phyloP scores from a whole-genome alignment of 1,284 basidiomycete species.

The Stygiomarasmius scandens region DNA sequence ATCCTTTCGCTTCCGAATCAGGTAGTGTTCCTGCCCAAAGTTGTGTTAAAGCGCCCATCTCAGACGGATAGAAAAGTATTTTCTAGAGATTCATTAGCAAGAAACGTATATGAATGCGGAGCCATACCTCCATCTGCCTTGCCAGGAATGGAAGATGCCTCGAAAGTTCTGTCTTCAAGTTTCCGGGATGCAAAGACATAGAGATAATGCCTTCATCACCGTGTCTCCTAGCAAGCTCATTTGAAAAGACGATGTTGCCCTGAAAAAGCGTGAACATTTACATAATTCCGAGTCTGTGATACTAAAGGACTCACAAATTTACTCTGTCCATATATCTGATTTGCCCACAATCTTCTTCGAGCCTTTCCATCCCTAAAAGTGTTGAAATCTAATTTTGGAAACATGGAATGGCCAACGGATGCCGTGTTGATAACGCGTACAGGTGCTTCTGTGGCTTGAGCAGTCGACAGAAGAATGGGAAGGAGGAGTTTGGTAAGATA shows the following conservation, averaged over 20 bases:
- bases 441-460: constrained; percentile 27
- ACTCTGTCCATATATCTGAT: constrained; percentile 44
- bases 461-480: constrained; percentile 40
- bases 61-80: not conserved
- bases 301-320: constrained; percentile 40
- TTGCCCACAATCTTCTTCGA: constrained; percentile 29
- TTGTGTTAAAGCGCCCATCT: not conserved
- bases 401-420: constrained; percentile 33
- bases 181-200: constrained; percentile 31
- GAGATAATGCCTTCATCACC: constrained; percentile 37
- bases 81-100: not conserved
- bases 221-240: constrained; percentile 34
- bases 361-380: constrained; percentile 39
- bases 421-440: constrained; percentile 48
- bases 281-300: not conserved
- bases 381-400: constrained; percentile 28
- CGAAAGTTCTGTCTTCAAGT: constrained; percentile 29
- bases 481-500: constrained; percentile 50
- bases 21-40: constrained; percentile 4
- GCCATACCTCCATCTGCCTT: not conserved
- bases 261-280: constrained; percentile 7
- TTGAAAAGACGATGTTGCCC: constrained; percentile 37
- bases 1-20: not conserved
- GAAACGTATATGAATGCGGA: not conserved
- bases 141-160: constrained; percentile 16